These are phyloP conservation scores for Ailanthus altissimus DNA, from an alignment of 345 rosid species.

Conservation along the genomic window DNA sequence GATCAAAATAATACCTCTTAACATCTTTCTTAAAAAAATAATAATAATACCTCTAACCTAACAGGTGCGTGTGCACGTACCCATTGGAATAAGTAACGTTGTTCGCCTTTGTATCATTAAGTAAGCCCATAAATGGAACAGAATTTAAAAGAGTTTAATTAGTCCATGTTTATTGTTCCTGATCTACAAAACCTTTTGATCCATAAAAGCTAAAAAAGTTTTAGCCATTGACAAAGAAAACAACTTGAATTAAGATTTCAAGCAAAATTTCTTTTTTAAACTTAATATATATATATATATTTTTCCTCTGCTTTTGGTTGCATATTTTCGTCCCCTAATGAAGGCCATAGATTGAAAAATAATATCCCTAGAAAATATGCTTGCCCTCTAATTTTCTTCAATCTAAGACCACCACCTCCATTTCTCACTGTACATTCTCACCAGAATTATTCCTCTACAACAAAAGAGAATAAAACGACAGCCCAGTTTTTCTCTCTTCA, in stretches of 20 bases:
- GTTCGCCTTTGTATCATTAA: background rate
- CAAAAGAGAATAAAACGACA: constrained; percentile 32
- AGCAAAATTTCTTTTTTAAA: background rate
- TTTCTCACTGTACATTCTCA: constrained; percentile 57
- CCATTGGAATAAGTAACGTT: no score
- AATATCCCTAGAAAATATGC: no score
- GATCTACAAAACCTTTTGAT: background rate
- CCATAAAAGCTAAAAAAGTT: background rate
- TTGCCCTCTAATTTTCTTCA: background rate
- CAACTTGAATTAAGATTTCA: constrained; percentile 14
- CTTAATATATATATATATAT: no score
- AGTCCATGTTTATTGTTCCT: background rate
- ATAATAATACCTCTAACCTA: no score
- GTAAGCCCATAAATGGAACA: background rate
- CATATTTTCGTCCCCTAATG: background rate
- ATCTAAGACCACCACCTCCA: constrained; percentile 4
- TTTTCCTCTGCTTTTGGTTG: background rate
- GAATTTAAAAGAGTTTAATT: background rate
- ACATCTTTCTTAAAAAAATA: no score
- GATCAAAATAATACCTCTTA: no score
- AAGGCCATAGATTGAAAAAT: constrained; percentile 18
- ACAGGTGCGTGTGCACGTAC: no score
- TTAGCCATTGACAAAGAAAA: background rate
- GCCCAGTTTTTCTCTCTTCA: constrained; percentile 12
- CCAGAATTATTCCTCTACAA: constrained; percentile 52